Conservation (phyloP, 2,329 filamentous ascomycete species). For the Trichoderma sp. region DNA sequence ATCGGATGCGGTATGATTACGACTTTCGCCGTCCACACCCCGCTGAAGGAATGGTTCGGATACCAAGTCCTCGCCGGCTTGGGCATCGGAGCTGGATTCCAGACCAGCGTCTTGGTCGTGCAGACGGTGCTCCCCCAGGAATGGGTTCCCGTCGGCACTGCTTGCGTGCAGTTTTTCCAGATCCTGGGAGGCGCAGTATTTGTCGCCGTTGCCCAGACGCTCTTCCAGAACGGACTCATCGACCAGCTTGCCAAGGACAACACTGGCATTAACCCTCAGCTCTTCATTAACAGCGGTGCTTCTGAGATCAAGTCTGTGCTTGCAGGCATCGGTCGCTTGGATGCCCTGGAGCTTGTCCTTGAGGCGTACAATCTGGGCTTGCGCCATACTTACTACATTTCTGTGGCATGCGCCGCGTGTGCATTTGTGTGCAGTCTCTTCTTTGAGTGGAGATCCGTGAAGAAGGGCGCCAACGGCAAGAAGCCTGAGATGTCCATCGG, state of each 20-base stretch:
- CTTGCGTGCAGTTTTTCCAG: slow-evolving; percentile 64
- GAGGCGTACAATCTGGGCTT: slow-evolving; percentile 55
- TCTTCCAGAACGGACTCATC: slow-evolving; percentile 68
- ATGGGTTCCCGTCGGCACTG: slow-evolving; percentile 56
- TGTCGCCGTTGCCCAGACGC: slow-evolving; percentile 66
- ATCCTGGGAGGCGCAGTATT: slow-evolving; percentile 67
- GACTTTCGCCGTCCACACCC: slow-evolving; percentile 53
- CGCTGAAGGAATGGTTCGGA: slow-evolving; percentile 58
- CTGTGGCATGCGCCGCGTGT: slow-evolving; percentile 51
- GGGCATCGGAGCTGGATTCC: slow-evolving; percentile 55
- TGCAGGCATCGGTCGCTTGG: slow-evolving; percentile 45
- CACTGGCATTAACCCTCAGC: slow-evolving; percentile 50
- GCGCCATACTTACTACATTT: slow-evolving; percentile 56
- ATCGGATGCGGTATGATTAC: slow-evolving; percentile 60
- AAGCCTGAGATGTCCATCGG: slow-evolving; percentile 33
- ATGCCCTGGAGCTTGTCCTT: slow-evolving; percentile 49
- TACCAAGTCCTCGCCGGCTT: slow-evolving; percentile 61
- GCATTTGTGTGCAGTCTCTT: slow-evolving; percentile 51
- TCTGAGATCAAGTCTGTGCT: slow-evolving; percentile 54
- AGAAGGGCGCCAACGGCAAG: slow-evolving; percentile 44
- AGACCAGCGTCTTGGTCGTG: slow-evolving; percentile 53
- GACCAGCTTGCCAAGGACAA: slow-evolving; percentile 51
- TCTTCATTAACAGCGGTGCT: slow-evolving; percentile 59
- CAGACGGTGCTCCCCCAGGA: slow-evolving; percentile 56
- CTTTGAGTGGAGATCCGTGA: slow-evolving; percentile 59